Conservation (phyloP, 176 grass and related monocot species). For the Zea luxurians region DNA sequence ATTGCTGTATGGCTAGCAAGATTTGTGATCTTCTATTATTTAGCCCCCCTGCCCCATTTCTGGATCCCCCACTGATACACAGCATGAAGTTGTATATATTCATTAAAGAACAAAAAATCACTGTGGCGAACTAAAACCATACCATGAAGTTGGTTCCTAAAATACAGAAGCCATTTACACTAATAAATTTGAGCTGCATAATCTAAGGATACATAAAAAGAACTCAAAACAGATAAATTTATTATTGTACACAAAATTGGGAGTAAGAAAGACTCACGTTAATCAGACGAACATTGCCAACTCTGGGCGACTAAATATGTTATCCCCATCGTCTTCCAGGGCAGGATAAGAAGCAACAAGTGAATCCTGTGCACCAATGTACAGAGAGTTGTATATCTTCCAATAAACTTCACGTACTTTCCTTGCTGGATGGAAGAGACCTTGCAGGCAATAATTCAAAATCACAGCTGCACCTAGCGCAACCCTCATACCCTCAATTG, state of each 20-base stretch:
- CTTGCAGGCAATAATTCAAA: constrained; percentile 95
- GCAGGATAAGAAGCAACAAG: constrained; percentile 79
- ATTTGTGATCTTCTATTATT: too few relatives aligned
- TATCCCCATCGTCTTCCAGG: constrained; percentile 59
- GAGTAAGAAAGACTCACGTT: constrained; percentile 48
- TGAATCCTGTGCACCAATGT: constrained; percentile 88
- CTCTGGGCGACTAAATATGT: constrained; percentile 75
- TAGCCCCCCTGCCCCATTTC: too few relatives aligned
- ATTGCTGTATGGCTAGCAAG: too few relatives aligned
- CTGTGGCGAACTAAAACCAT: background rate
- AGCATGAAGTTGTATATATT: too few relatives aligned
- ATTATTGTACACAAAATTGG: background rate
- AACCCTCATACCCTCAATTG: constrained; percentile 93
- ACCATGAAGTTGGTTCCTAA: background rate
- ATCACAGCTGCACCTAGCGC: constrained; percentile 85
- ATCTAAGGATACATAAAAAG: background rate
- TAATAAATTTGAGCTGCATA: background rate
- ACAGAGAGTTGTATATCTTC: constrained; percentile 97
- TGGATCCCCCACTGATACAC: too few relatives aligned
- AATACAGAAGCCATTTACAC: background rate
- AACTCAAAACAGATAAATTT: constrained; percentile 2
- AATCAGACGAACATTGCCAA: constrained; percentile 79
- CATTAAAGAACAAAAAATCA: background rate
- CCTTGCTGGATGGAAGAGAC: constrained; percentile 90
- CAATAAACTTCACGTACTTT: constrained; percentile 99